Conservation (phyloP, 2,329 filamentous ascomycete genomes). For the Coleophoma eucalyptorum region DNA sequence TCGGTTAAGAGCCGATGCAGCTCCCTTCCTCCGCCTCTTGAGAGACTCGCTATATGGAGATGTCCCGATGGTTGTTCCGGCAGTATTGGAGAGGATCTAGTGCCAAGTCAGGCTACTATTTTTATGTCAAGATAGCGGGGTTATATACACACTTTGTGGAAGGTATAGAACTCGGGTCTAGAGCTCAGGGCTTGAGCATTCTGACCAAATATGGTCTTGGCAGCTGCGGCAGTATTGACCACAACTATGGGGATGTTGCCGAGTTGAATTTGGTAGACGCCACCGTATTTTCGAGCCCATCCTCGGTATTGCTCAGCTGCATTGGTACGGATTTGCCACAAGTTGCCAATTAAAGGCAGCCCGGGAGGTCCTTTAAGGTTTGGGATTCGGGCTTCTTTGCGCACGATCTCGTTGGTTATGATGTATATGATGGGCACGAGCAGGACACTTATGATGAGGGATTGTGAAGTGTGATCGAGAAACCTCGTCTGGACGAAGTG, state of each 20-base stretch:
- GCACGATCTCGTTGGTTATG: constrained; percentile 16
- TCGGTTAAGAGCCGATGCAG: constrained; percentile 63
- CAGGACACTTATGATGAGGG: constrained; percentile 2
- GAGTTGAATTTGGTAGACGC: constrained; percentile 53
- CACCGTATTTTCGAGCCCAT: constrained; percentile 46
- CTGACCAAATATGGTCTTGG: constrained; percentile 45
- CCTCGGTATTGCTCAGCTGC: constrained; percentile 52
- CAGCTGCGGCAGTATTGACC: constrained; percentile 49
- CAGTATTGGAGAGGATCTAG: constrained; percentile 59
- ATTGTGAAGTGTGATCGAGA: constrained; percentile 9
- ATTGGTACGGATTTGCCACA: constrained; percentile 49
- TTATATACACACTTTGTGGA: constrained; percentile 43
- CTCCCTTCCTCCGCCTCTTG: constrained; percentile 61
- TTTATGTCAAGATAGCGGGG: too few relatives aligned
- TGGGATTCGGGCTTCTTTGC: constrained; percentile 27
- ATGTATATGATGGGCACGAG: constrained; percentile 13
- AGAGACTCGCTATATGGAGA: constrained; percentile 63
- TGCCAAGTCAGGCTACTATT: too few relatives aligned
- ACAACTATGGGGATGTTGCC: constrained; percentile 54
- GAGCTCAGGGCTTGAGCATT: constrained; percentile 51
- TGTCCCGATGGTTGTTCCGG: constrained; percentile 65
- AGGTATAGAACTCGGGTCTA: constrained; percentile 54
- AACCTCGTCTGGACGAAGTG: constrained; percentile 1
- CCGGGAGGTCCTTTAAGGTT: constrained; percentile 45
- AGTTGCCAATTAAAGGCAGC: constrained; percentile 50